phyloP scores from a whole-genome alignment of 2,329 filamentous ascomycete genomes.

The Parastagonospora nodorum region DNA sequence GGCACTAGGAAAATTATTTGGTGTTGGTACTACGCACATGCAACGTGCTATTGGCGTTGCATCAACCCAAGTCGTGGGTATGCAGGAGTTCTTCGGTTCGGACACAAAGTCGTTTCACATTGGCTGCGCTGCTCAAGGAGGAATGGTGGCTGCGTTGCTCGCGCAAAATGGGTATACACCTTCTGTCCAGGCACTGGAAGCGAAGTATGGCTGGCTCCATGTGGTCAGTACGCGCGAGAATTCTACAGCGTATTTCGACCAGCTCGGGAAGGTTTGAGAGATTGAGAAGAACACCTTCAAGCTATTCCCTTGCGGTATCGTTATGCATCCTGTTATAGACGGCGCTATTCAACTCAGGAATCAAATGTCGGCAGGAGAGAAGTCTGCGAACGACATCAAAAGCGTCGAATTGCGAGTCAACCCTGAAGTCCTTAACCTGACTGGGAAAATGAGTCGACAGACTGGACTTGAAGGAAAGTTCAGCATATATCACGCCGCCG shows the following conservation, averaged over 20 bases:
- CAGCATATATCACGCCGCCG: constrained; percentile 61
- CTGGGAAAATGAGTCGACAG: constrained; percentile 55
- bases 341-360: constrained; percentile 55
- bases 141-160: constrained; percentile 54
- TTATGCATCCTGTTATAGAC: constrained; percentile 62
- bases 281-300: constrained; percentile 61
- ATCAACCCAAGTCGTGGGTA: constrained; percentile 58
- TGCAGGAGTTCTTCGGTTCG: constrained; percentile 61
- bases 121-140: constrained; percentile 59
- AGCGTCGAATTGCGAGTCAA: constrained; percentile 54
- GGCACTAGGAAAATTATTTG: constrained; percentile 56
- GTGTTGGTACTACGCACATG: constrained; percentile 47
- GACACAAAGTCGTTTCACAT: constrained; percentile 63
- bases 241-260: constrained; percentile 46
- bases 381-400: constrained; percentile 52
- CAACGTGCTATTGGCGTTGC: constrained; percentile 60
- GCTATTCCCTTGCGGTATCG: constrained; percentile 62
- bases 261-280: constrained; percentile 54
- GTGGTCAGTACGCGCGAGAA: constrained; percentile 54
- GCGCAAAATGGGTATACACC: constrained; percentile 57
- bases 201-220: constrained; percentile 59
- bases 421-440: constrained; percentile 59
- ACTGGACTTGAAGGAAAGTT: constrained; percentile 61
- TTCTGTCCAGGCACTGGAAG: constrained; percentile 55
- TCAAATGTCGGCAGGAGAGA: constrained; percentile 40